Conservation (phyloP, 805 yeast genomes). For the Nakazawaea wyomingensis region DNA sequence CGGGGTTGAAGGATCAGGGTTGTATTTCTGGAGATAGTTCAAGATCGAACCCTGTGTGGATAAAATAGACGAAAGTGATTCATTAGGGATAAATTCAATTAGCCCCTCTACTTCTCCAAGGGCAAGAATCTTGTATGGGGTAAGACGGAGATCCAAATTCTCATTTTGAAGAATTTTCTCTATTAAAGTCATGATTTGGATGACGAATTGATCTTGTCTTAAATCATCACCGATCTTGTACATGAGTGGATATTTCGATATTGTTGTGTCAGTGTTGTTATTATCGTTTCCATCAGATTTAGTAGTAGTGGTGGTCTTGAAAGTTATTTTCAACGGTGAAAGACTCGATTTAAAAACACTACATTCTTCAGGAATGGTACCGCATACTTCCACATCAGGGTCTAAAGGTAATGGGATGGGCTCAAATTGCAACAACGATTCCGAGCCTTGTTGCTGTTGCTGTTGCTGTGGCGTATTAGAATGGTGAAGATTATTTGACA, state of each 20-base stretch:
- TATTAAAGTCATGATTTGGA: conserved; percentile 88
- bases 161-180: conserved; percentile 83
- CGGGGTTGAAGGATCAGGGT: conserved; percentile 44
- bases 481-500: not conserved
- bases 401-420: conserved; percentile 77
- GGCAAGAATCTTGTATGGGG: conserved; percentile 87
- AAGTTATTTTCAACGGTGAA: conserved; percentile 80
- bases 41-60: conserved; percentile 67
- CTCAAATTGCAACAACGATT: conserved; percentile 31
- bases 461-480: too few species aligned
- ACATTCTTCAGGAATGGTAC: conserved; percentile 73
- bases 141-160: conserved; percentile 79
- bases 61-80: conserved; percentile 76
- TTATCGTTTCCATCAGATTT: not conserved
- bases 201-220: conserved; percentile 94
- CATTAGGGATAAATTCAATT: conserved; percentile 91
- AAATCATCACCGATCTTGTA: conserved; percentile 95
- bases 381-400: conserved; percentile 69
- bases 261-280: too few species aligned
- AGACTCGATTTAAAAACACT: conserved; percentile 88
- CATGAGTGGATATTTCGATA: conserved; percentile 67
- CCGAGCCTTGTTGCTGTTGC: conserved; percentile 20
- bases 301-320: conserved; percentile 41
- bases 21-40: conserved; percentile 61
- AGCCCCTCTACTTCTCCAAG: conserved; percentile 90